phyloP scores from a whole-genome alignment of 768 basidiomycete species.

The Dacryopinax spathularia region DNA sequence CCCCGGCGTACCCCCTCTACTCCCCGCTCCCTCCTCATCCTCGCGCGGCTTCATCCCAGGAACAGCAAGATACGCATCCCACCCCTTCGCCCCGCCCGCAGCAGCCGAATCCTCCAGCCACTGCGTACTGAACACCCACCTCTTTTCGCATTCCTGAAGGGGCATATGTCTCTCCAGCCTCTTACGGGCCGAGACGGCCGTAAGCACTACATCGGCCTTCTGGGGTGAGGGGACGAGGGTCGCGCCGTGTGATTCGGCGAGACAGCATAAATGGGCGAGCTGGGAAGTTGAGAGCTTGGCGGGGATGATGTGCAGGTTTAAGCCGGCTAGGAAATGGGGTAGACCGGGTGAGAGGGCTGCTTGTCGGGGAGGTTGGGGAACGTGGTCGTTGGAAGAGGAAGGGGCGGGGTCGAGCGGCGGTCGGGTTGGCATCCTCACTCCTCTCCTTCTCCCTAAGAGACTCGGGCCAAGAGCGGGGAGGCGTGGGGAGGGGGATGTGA shows the following conservation, averaged over 20 bases:
- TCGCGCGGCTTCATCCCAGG: neutral
- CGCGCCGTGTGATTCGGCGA: slow-evolving; percentile 19
- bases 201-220: slow-evolving; percentile 52
- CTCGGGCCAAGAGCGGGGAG: neutral
- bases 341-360: neutral
- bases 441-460: no score
- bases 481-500: neutral
- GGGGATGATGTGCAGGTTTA: slow-evolving; percentile 23
- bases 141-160: neutral
- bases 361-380: neutral
- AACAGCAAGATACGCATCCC: neutral
- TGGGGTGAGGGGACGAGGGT: slow-evolving; percentile 21
- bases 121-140: neutral
- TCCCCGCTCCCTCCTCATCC: no score
- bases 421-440: neutral
- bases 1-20: neutral
- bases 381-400: neutral
- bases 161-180: slow-evolving; percentile 54
- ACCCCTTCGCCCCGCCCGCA: neutral
- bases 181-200: slow-evolving; percentile 48
- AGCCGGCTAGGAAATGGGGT: slow-evolving; percentile 25
- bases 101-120: neutral
- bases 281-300: slow-evolving; percentile 20
- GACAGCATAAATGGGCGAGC: slow-evolving; percentile 18
- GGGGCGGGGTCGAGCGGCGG: neutral